Base-by-base conservation (phyloP, 169 alveolate genomes). In the Theileria orientalis region DNA sequence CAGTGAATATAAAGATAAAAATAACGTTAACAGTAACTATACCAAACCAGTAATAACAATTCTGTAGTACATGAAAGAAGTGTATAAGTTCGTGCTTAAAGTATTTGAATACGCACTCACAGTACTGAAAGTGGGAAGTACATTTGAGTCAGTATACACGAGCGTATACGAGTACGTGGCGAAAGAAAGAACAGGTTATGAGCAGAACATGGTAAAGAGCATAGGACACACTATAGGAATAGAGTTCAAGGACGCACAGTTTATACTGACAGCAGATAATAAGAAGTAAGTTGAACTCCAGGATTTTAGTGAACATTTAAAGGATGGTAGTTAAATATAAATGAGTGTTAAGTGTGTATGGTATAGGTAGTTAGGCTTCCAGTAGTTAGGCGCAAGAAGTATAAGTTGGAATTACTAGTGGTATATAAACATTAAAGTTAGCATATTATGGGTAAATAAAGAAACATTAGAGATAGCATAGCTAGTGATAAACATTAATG, bases 151-250 rank as follows among this genome's bases (percentile, higher is more conserved):
- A 13, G 82, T 89, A 5, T 89, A 89, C 61, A 77, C 83, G 44
- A 80, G 75, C 29, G 92, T 86, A 13, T 30, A 83, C 44, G 67
- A 64, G 25, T 84, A 37, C 47, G 83, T 89, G 19, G 66, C 56
- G 42, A 66, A 70, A 35, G 86, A 89, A 52, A 73, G 64, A 44
- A 69, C 62, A n/a, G 80, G 77, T 7, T 59, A 69, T n/a, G 90
- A 76, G 57, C 61, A 75, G 25, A 87, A 92, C 64, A 63, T 93
- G 69, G 90, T 89, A 14, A 93, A 86, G 75, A 80, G 83, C 32
- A 46, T 91, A 25, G 97, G 97, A 0, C 96, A 92, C 61, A 74
- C 92, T 8, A 90, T 93, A 25, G 97, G 97, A n/a, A 56, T 92
- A 33, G 96, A 93, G 68, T 93, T 92, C 85, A 80, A 90, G 41